These are phyloP conservation scores for Sparassis latifolia DNA, from an alignment of 1,284 basidiomycete species.

Conservation along the genomic window DNA sequence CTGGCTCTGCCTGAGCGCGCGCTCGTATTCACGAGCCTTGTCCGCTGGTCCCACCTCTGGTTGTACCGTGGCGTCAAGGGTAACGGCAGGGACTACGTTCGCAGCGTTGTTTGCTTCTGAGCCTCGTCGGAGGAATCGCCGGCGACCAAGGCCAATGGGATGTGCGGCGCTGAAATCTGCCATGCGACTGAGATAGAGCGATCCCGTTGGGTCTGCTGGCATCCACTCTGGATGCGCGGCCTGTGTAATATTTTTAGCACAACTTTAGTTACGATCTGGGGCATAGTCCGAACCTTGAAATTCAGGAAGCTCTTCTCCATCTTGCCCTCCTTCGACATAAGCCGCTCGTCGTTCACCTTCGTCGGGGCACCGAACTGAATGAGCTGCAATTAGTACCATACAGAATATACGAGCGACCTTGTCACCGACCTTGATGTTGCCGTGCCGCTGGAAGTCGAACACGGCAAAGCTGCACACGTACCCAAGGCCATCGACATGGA, in stretches of 20 bases:
- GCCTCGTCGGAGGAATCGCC: conserved; percentile 18
- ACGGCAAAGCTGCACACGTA: conserved; percentile 98
- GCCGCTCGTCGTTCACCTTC: conserved; percentile 58
- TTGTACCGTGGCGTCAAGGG: conserved; percentile 16
- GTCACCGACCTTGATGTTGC: conserved; percentile 70
- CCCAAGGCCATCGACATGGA: conserved; percentile 93
- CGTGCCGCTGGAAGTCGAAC: conserved; percentile 92
- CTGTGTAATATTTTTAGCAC: conserved; percentile 22
- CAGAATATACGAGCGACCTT: neutral
- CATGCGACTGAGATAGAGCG: conserved; percentile 79
- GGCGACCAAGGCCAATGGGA: conserved; percentile 22
- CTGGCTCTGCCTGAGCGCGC: conserved; percentile 66
- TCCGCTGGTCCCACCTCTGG: conserved; percentile 34
- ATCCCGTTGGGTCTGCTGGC: conserved; percentile 80
- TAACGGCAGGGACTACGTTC: conserved; percentile 21
- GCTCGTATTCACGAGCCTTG: conserved; percentile 65
- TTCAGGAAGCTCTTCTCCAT: conserved; percentile 98
- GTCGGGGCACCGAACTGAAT: conserved; percentile 73
- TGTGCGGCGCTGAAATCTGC: conserved; percentile 55
- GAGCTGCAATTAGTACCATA: neutral
- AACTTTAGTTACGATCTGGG: no score
- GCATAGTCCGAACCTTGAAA: conserved; percentile 61
- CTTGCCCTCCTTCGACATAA: conserved; percentile 86
- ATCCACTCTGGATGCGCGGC: conserved; percentile 94
- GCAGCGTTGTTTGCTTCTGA: conserved; percentile 1